Evolutionary conservation across 1,284 basidiomycete species (phyloP), one percentile per base, ranked within the genome.

Genomic region (Trichosporon inkin): DNA sequence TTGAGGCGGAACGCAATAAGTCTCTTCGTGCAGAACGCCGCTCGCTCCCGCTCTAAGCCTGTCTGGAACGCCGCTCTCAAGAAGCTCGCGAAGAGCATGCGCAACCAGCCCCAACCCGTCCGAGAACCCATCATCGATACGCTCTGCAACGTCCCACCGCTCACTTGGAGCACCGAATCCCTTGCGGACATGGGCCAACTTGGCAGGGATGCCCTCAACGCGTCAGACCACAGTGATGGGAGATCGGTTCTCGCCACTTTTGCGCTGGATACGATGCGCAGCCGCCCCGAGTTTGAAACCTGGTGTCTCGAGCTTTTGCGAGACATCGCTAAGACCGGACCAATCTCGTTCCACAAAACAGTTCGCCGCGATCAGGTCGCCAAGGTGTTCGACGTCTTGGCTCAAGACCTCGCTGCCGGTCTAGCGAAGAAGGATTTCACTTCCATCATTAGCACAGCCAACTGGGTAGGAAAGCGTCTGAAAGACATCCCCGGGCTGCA

Each of bases 41-140:
- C 24, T 32, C 44, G 44, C 16, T 16, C 44, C 2, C 24, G 44
- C 6, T 49, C 44, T 13, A 16, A 22, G 10, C 22, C 24, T 6
- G 44, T 49, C 44, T 49, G 44, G 44, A 17, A 49, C 28, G 44
- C 24, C 10, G 44, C 24, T 7, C 13, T 49, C 14, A 19, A 32
- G 22, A 49, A n/a, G n/a, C 22, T 49, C 2, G 24, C 22, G 2
- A 49, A 13, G 6, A 22, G 10, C 44, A 16, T 49, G 24, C 44
- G 44, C 24, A 49, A 49, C 24, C 44, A 49, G 44, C 44, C 44
- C 28, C 44, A 49, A n/a, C 44, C 44, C 0, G 44, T 49, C 14
- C 44, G 44, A 28, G 28, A 32, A 22, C 24, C 22, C 11, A 22
- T 49, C 2, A 28, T 49, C 22, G 2, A 10, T 5, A 32, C 24